Conservation (phyloP, 2,329 filamentous ascomycete genomes). For the Sphaerulina musiva region DNA sequence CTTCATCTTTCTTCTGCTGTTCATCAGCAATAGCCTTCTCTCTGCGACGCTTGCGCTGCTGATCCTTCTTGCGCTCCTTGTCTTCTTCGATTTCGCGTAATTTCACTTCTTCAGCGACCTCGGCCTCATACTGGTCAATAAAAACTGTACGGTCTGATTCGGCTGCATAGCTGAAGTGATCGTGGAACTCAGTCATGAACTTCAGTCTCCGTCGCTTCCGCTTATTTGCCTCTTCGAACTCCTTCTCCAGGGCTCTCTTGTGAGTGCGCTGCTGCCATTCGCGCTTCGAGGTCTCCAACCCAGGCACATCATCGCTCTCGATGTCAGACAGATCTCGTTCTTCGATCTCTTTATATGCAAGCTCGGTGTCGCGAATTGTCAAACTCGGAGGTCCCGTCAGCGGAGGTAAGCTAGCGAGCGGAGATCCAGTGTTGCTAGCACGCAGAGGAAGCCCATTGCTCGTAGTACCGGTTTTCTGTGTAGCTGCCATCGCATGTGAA, state of each 20-base stretch:
- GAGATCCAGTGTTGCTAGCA: neutral
- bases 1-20: slow-evolving; percentile 71
- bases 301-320: slow-evolving; percentile 47
- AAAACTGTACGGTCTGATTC: slow-evolving; percentile 69
- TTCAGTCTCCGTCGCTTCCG: slow-evolving; percentile 58
- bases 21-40: slow-evolving; percentile 93
- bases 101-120: slow-evolving; percentile 78
- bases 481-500: slow-evolving; percentile 1
- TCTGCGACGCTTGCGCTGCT: slow-evolving; percentile 92
- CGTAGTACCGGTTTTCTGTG: slow-evolving; percentile 5
- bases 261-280: slow-evolving; percentile 50
- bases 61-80: slow-evolving; percentile 99
- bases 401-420: slow-evolving; percentile 15
- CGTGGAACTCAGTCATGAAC: slow-evolving; percentile 51
- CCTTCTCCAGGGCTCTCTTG: slow-evolving; percentile 64
- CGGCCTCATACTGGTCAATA: slow-evolving; percentile 67
- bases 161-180: slow-evolving; percentile 60
- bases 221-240: slow-evolving; percentile 56
- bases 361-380: slow-evolving; percentile 49
- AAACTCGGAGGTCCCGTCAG: slow-evolving; percentile 33
- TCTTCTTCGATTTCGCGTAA: slow-evolving; percentile 86
- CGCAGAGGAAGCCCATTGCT: neutral
- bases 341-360: slow-evolving; percentile 54
- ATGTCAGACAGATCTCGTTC: slow-evolving; percentile 56
- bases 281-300: slow-evolving; percentile 47